phyloP scores from a whole-genome alignment of 495 filamentous ascomycete species.

The Xylaria sp. region DNA sequence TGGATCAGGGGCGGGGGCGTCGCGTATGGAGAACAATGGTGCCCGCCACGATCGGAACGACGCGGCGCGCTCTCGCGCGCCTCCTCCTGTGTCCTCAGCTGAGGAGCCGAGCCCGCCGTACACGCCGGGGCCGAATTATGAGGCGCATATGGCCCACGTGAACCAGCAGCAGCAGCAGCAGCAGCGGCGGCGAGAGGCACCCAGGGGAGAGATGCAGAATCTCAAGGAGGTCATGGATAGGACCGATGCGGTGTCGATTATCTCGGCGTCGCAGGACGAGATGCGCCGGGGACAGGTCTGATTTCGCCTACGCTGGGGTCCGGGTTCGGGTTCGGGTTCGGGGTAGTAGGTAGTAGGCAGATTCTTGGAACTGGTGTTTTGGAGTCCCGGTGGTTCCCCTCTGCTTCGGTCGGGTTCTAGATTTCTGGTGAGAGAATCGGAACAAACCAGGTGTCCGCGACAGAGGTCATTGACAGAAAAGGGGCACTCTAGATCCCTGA shows the following conservation, averaged over 20 bases:
- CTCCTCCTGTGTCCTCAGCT: neutral
- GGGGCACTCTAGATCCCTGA: neutral
- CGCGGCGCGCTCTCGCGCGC: neutral
- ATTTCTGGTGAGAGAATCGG: neutral
- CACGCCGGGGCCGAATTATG: conserved; percentile 19
- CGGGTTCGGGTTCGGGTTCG: too few species aligned
- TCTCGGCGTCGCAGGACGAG: neutral
- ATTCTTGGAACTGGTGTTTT: neutral
- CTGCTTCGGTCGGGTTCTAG: neutral
- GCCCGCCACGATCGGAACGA: neutral
- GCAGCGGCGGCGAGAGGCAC: too few species aligned
- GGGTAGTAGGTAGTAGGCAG: too few species aligned
- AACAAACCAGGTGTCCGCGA: neutral
- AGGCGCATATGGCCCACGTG: conserved; percentile 15
- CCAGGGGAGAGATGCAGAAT: neutral
- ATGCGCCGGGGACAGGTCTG: conserved; percentile 26
- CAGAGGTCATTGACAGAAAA: neutral
- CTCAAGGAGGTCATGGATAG: neutral
- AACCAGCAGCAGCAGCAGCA: neutral
- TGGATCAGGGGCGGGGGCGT: too few species aligned
- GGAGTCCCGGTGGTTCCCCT: neutral
- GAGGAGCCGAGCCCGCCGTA: conserved; percentile 22
- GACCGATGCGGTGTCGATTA: conserved; percentile 3
- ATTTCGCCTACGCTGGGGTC: neutral
- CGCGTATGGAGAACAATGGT: too few species aligned